Conservation (phyloP, 805 yeast genomes). For the Pichia heedii region DNA sequence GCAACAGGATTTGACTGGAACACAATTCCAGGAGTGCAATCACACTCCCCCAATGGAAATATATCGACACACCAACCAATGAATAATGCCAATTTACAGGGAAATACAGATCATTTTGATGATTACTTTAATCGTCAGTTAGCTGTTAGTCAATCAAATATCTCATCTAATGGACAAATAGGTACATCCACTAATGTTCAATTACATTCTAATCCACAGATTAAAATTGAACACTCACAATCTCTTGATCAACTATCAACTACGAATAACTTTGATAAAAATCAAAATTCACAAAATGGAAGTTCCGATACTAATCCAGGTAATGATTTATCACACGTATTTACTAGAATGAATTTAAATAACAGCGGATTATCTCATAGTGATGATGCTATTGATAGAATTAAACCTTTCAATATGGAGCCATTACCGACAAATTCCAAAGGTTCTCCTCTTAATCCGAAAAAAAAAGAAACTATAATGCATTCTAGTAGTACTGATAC, state of each 20-base stretch:
- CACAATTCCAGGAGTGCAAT: slow-evolving; percentile 16
- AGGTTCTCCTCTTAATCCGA: not conserved
- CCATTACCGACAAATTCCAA: not conserved
- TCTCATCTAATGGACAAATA: not conserved
- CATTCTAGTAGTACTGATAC: slow-evolving; percentile 24
- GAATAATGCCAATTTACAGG: not conserved
- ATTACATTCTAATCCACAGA: not conserved
- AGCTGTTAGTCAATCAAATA: not conserved
- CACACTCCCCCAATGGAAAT: not conserved
- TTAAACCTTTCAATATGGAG: not conserved
- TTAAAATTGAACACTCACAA: not conserved
- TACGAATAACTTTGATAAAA: not conserved
- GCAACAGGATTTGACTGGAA: slow-evolving; percentile 17
- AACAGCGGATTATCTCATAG: slow-evolving; percentile 5
- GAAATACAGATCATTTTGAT: slow-evolving; percentile 6
- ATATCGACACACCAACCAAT: no score
- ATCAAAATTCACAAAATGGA: not conserved
- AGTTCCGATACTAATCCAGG: not conserved
- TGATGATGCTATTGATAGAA: slow-evolving; percentile 7
- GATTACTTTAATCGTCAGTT: slow-evolving; percentile 5
- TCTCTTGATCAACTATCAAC: not conserved
- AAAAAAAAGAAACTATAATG: slow-evolving; percentile 1
- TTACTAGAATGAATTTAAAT: not conserved
- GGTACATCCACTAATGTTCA: not conserved
- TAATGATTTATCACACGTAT: not conserved